phyloP scores from a whole-genome alignment of 2,329 filamentous ascomycete species.

The Clonostachys chloroleuca region DNA sequence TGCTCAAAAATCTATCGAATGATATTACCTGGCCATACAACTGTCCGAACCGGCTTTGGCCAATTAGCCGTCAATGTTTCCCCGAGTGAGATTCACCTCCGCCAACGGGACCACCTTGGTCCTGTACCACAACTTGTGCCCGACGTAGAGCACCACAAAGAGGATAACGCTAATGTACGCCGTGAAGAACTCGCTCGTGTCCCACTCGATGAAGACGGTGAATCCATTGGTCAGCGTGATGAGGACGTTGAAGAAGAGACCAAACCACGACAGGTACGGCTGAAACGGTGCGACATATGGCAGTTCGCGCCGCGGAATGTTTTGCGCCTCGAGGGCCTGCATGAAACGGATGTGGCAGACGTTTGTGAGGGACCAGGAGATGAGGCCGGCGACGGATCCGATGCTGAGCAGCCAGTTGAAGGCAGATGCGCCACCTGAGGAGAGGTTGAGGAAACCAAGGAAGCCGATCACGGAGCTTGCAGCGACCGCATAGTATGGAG shows the following conservation, averaged over 20 bases:
- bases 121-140: constrained; percentile 50
- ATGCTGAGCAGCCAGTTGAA: constrained; percentile 74
- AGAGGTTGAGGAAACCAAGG: constrained; percentile 65
- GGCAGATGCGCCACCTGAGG: constrained; percentile 49
- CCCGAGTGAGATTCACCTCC: constrained; percentile 1
- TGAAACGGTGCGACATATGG: constrained; percentile 59
- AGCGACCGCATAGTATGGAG: constrained; percentile 58
- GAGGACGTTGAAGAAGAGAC: constrained; percentile 59
- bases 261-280: constrained; percentile 62
- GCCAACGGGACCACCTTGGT: constrained; percentile 28
- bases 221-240: constrained; percentile 68
- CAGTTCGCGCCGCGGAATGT: constrained; percentile 50
- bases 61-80: too few relatives aligned
- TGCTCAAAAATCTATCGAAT: too few relatives aligned
- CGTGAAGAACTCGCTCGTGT: constrained; percentile 27
- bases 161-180: constrained; percentile 42
- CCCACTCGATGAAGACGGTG: constrained; percentile 62
- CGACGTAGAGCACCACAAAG: constrained; percentile 54
- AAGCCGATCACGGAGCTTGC: constrained; percentile 51
- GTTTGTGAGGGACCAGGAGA: constrained; percentile 65
- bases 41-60: too few relatives aligned
- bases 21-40: too few relatives aligned
- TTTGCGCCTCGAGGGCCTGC: constrained; percentile 50
- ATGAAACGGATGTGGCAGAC: constrained; percentile 63
- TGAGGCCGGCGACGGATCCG: constrained; percentile 63